Evolutionary conservation across 345 rosid species (phyloP), one percentile per base, ranked within the genome.

Genomic region (Clausena lansium): DNA sequence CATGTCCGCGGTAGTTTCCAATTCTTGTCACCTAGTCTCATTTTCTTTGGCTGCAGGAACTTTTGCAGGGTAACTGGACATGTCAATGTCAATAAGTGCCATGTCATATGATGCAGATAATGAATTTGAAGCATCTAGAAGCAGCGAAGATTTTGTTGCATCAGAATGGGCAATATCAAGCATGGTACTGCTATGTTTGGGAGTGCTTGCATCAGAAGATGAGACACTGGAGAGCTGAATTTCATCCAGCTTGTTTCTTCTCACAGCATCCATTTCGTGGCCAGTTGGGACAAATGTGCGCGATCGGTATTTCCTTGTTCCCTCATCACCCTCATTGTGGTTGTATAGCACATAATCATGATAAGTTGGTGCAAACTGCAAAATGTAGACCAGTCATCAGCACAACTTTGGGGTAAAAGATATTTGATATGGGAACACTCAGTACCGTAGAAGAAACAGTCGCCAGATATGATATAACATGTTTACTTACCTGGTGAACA

Each of bases 281-380:
- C 99, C 98, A 57, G 98, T 96, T 41, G 98, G 99, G 82, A 94
- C 99, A 86, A 94, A 96, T 52, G 99, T 96, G 25, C 98, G 87
- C 7, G 98, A 91, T 32, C 97, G 81, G 75, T 97, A 97, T 86
- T 94, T 97, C 78, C 90, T 88, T 72, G 93, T 84, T 69, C 95
- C 98, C 75, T 92, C 99, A 32, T 92, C 98, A 78, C 95, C 94
- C 79, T 91, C 97, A 27, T 75, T 88, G 67, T 94, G 91, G 82
- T 96, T 94, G 76, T 96, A 96, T 66, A 96, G 90, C 79, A 96
- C 98, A 79, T 96, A 96, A 82, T 96, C 99, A 77, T 96, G 99
- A 85, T 94, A 96, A 1, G 99, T 90, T 7, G 98, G 98, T 1
- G 99, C 95, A 81, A 96, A 96, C 99, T 96, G 93, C 81, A 81